phyloP scores from a whole-genome alignment of 306 rosid genomes.

The Sophora flavescens region DNA sequence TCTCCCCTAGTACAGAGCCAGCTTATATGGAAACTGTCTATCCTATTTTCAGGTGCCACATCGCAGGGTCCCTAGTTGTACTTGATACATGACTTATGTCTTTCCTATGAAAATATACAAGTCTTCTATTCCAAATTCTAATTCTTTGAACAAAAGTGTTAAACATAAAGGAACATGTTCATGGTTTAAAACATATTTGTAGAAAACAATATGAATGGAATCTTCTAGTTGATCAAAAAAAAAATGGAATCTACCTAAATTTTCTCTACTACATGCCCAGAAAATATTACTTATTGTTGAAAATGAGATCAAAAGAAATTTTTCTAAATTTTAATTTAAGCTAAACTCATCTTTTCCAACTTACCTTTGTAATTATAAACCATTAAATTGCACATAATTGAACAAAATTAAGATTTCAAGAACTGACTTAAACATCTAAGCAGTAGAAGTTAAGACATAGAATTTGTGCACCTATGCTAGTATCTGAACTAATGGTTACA shows the following conservation, averaged over 20 bases:
- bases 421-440: conserved; percentile 1
- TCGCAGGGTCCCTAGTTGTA: not conserved
- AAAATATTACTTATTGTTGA: not conserved
- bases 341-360: not conserved
- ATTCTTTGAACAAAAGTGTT: not conserved
- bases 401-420: not conserved
- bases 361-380: not conserved
- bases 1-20: conserved; percentile 60
- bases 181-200: not conserved
- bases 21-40: conserved; percentile 74
- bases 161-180: not conserved
- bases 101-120: not conserved
- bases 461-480: not conserved
- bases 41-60: conserved; percentile 85
- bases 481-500: conserved; percentile 14
- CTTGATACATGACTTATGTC: not conserved
- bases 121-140: not conserved
- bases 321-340: not conserved
- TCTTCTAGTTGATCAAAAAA: no score
- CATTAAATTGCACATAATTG: not conserved
- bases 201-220: not conserved
- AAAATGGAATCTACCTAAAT: not conserved
- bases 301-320: not conserved
- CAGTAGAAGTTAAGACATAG: not conserved
- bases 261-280: not conserved